Evolutionary conservation across 192 early-diverging fungal genomes (phyloP).

Genomic region (Tieghemiomyces parasiticus): DNA sequence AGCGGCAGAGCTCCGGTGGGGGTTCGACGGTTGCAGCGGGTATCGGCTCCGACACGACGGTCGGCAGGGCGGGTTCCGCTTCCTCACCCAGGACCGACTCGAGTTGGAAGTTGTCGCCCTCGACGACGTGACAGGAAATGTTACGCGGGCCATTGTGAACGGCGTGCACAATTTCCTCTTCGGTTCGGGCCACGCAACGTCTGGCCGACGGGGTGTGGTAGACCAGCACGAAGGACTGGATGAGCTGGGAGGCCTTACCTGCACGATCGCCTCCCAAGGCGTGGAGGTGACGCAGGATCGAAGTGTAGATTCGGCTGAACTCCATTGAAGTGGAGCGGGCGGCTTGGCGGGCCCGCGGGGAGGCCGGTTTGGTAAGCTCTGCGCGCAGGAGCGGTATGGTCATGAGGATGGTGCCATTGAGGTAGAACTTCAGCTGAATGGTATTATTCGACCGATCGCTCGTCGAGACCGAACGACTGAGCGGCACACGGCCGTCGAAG

Average conservation of each 20-base stretch:
- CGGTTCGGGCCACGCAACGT: constrained; percentile 2
- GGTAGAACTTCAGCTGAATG: not conserved
- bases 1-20: too few relatives aligned
- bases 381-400: constrained; percentile 4
- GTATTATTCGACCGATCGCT: constrained; percentile 4
- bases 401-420: constrained; percentile 2
- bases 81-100: too few relatives aligned
- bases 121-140: not conserved
- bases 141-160: not conserved
- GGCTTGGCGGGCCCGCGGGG: not conserved
- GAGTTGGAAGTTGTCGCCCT: not conserved
- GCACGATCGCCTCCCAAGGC: not conserved
- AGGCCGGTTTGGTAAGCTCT: not conserved
- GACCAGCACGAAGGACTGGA: constrained; percentile 10
- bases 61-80: too few relatives aligned
- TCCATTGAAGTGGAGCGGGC: not conserved
- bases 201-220: not conserved
- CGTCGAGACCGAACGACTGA: not conserved
- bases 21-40: too few relatives aligned
- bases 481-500: too few relatives aligned
- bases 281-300: constrained; percentile 10
- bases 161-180: constrained; percentile 6
- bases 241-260: not conserved
- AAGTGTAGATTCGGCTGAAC: constrained; percentile 10
- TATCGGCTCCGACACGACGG: too few relatives aligned